These are phyloP conservation scores for Podaxis carcinomalis DNA, from an alignment of 768 basidiomycete species.

Conservation along the genomic window DNA sequence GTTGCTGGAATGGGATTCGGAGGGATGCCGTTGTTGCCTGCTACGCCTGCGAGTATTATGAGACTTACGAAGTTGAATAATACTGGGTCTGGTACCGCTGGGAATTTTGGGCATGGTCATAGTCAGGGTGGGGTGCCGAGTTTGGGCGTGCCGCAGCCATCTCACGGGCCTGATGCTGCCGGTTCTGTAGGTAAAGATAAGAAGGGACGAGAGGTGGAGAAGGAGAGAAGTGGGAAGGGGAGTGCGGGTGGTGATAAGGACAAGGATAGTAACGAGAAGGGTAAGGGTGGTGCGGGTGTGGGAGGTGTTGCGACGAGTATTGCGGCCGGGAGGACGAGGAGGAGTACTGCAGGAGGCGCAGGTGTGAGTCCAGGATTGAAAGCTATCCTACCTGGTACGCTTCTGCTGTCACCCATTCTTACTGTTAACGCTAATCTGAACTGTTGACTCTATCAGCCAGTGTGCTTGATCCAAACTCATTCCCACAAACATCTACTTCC, in stretches of 20 bases:
- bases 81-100: neutral
- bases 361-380: slow-evolving; percentile 57
- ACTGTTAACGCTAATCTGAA: neutral
- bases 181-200: neutral
- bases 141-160: neutral
- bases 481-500: neutral
- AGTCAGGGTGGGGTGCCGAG: neutral
- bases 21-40: slow-evolving; percentile 47
- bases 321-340: slow-evolving; percentile 14
- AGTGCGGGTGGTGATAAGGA: neutral
- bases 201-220: neutral
- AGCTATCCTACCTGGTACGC: slow-evolving; percentile 67
- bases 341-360: slow-evolving; percentile 17
- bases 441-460: slow-evolving; percentile 12
- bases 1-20: neutral
- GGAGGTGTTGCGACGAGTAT: slow-evolving; percentile 13
- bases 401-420: neutral
- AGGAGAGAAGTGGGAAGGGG: neutral
- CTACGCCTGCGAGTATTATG: slow-evolving; percentile 92
- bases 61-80: slow-evolving; percentile 69
- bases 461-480: neutral
- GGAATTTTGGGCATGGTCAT: neutral
- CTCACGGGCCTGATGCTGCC: neutral
- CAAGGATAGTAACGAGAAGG: slow-evolving; percentile 8
- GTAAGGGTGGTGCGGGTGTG: slow-evolving; percentile 1